Conservation (phyloP, 2,329 filamentous ascomycete species). For the Pleurostoma richardsiae region DNA sequence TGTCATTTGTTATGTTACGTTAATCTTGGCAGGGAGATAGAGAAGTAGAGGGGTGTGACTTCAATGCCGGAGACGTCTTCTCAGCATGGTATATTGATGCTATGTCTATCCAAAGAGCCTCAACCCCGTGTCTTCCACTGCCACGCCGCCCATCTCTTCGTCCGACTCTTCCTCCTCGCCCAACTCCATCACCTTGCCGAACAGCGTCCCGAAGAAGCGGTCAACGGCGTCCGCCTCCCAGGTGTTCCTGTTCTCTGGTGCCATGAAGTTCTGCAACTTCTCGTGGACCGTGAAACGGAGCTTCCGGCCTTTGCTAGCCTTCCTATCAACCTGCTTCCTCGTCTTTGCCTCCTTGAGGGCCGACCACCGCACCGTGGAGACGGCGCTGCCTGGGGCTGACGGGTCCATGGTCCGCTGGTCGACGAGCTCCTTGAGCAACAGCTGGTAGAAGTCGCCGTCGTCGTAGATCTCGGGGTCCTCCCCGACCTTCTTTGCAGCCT, state of each 20-base stretch:
- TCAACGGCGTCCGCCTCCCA: slow-evolving; percentile 83
- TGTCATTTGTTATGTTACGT: slow-evolving; percentile 25
- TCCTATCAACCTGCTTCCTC: slow-evolving; percentile 82
- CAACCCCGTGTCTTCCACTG: slow-evolving; percentile 48
- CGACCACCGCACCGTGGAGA: slow-evolving; percentile 57
- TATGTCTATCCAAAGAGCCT: slow-evolving; percentile 38
- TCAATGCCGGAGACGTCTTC: too few species aligned
- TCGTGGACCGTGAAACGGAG: slow-evolving; percentile 93
- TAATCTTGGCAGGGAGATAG: slow-evolving; percentile 16
- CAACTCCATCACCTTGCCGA: slow-evolving; percentile 65
- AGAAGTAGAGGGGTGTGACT: too few species aligned
- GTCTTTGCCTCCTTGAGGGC: slow-evolving; percentile 73
- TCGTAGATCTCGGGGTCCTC: slow-evolving; percentile 72
- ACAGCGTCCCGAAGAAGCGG: slow-evolving; percentile 67
- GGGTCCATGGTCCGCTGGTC: slow-evolving; percentile 77
- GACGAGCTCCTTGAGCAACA: slow-evolving; percentile 87
- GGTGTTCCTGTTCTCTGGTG: slow-evolving; percentile 70
- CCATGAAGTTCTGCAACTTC: slow-evolving; percentile 98
- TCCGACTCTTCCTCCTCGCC: slow-evolving; percentile 52
- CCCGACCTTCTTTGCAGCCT: slow-evolving; percentile 51
- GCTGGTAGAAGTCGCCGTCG: slow-evolving; percentile 91
- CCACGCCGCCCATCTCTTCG: slow-evolving; percentile 42
- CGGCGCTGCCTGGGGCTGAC: slow-evolving; percentile 35
- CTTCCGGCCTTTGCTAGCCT: slow-evolving; percentile 91
- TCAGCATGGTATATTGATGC: too few species aligned